Percentiles rank a stretch among this genome's conserved stretches.
These are phyloP conservation scores for Tetrapyrgos nigripes DNA, from an alignment of 1,284 basidiomycete species.

Conservation along the genomic window DNA sequence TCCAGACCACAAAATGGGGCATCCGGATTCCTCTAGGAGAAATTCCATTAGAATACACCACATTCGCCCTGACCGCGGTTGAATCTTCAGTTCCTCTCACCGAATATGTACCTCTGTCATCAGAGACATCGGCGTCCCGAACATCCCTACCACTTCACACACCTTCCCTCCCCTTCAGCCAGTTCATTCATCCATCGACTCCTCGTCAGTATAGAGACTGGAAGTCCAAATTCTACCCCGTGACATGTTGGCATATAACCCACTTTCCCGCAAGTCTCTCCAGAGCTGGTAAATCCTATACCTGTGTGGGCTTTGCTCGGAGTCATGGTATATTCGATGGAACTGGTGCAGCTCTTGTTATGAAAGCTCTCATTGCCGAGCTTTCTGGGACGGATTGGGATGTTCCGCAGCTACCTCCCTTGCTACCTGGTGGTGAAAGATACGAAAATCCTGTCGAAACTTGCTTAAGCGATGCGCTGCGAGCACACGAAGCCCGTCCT, in stretches of 20 bases:
- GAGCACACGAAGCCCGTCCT: background rate
- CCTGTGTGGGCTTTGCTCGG: conserved; percentile 47
- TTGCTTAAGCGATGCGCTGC: conserved; percentile 20
- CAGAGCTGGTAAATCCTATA: conserved; percentile 32
- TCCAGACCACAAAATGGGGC: conserved; percentile 38
- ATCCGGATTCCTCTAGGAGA: conserved; percentile 39
- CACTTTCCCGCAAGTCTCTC: conserved; percentile 40
- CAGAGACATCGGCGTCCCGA: no score
- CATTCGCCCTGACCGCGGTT: conserved; percentile 40
- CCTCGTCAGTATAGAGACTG: conserved; percentile 42
- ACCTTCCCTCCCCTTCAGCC: conserved; percentile 36
- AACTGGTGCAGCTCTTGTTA: conserved; percentile 39
- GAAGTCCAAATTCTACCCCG: conserved; percentile 37
- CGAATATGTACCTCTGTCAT: background rate
- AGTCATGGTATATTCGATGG: conserved; percentile 49
- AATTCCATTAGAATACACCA: conserved; percentile 36
- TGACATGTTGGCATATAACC: conserved; percentile 49
- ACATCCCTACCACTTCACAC: conserved; percentile 24
- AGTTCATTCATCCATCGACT: conserved; percentile 43
- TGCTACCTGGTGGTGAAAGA: conserved; percentile 34
- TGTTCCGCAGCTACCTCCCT: conserved; percentile 36
- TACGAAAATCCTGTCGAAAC: conserved; percentile 38
- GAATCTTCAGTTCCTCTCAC: conserved; percentile 18
- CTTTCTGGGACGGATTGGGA: conserved; percentile 39
- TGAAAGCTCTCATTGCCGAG: conserved; percentile 44